Percentiles rank a stretch among this genome's conserved stretches.
Evolutionary conservation across 2,329 filamentous ascomycete genomes (phyloP).

Genomic region (Periconia sp.): DNA sequence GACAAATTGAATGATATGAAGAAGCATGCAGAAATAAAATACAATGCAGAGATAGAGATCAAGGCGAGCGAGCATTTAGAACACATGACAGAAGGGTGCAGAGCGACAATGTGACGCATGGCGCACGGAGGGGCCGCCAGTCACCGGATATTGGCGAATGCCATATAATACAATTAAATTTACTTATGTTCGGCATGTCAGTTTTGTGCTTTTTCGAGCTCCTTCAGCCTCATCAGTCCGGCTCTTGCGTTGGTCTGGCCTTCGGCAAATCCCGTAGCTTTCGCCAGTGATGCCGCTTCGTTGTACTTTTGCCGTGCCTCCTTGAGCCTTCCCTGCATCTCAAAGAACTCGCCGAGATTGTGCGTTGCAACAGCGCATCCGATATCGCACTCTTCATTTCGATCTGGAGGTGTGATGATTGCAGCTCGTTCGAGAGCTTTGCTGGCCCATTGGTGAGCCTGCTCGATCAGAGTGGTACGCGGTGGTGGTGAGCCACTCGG

Average conservation of each 20-base stretch:
- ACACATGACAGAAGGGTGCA: too few species aligned
- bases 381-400: conserved; percentile 80
- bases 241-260: conserved; percentile 50
- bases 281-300: conserved; percentile 68
- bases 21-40: too few species aligned
- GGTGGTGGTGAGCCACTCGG: conserved; percentile 53
- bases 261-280: conserved; percentile 55
- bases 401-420: conserved; percentile 68
- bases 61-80: too few species aligned
- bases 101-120: too few species aligned
- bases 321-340: conserved; percentile 70
- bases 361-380: conserved; percentile 85
- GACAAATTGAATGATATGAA: too few species aligned
- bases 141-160: too few species aligned
- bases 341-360: conserved; percentile 84
- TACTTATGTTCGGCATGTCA: too few species aligned
- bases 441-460: conserved; percentile 77
- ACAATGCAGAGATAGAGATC: too few species aligned
- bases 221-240: conserved; percentile 45
- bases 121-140: too few species aligned
- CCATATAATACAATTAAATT: too few species aligned
- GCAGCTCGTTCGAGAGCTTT: conserved; percentile 74
- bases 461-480: conserved; percentile 67
- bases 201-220: conserved; percentile 23
- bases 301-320: conserved; percentile 72